Conservation (phyloP, 331 rosid species). For the Erythrophleum ivorense region DNA sequence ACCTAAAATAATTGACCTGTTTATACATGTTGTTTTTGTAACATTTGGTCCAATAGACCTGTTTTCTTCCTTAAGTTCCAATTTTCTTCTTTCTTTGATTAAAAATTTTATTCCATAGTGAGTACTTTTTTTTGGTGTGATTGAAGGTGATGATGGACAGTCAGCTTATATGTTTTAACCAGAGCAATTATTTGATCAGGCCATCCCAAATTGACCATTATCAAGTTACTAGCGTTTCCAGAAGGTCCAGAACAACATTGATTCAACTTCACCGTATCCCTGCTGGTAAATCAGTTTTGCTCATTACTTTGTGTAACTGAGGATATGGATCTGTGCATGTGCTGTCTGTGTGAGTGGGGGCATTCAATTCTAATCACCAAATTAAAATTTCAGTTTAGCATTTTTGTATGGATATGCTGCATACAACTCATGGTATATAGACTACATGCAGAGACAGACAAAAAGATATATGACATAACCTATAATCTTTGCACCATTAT, state of each 20-base stretch:
- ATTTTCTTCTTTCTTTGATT: not conserved
- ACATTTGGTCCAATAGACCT: not conserved
- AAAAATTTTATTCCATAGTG: not conserved
- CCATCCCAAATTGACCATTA: constrained; percentile 8
- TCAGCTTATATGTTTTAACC: constrained; percentile 49
- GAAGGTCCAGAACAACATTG: constrained; percentile 5
- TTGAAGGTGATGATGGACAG: constrained; percentile 58
- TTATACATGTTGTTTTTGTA: not conserved
- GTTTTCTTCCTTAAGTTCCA: not conserved
- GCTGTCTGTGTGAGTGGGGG: not conserved
- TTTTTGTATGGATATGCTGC: not conserved
- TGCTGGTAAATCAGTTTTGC: constrained; percentile 14
- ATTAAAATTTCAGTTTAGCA: not conserved
- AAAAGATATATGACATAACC: not conserved
- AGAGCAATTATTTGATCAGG: constrained; percentile 41
- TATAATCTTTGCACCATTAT: not conserved
- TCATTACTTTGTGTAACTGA: not conserved
- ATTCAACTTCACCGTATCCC: not conserved
- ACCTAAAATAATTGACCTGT: not conserved
- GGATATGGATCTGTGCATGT: not conserved
- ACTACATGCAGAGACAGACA: not conserved
- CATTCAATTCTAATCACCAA: not conserved
- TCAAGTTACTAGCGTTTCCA: constrained; percentile 12
- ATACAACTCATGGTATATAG: not conserved
- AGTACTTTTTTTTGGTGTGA: constrained; percentile 25